A percentile compares a stretch with the other conserved stretches of the same genome.
Conservation (phyloP, 345 rosid species). For the Murraya paniculata region DNA sequence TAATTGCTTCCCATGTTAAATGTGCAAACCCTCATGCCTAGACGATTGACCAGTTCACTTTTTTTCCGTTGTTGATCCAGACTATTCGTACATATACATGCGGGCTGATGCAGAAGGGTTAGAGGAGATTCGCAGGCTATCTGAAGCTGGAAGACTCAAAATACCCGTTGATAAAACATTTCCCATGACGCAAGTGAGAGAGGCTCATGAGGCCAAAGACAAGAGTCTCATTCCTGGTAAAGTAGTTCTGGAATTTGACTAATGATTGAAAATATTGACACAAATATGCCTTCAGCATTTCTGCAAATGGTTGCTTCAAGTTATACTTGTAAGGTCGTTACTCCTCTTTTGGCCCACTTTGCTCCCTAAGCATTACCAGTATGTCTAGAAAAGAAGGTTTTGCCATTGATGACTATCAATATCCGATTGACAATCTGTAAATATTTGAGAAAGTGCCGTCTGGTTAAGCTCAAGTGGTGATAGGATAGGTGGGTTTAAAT, state of each 20-base stretch:
- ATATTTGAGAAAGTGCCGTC: slow-evolving; percentile 20
- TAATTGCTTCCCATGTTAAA: background rate
- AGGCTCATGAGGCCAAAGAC: slow-evolving; percentile 90
- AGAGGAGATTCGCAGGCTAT: slow-evolving; percentile 61
- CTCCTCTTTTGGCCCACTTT: background rate
- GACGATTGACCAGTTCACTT: background rate
- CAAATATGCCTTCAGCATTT: background rate
- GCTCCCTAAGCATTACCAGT: background rate
- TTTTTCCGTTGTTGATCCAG: slow-evolving; percentile 32
- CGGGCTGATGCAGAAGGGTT: slow-evolving; percentile 92
- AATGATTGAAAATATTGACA: background rate
- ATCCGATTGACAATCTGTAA: slow-evolving; percentile 24
- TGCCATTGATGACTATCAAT: background rate
- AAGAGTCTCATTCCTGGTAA: slow-evolving; percentile 65
- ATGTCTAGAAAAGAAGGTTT: slow-evolving; percentile 16
- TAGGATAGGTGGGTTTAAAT: background rate
- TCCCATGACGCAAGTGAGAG: slow-evolving; percentile 65
- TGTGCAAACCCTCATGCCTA: background rate
- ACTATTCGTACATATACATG: slow-evolving; percentile 87
- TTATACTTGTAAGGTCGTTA: background rate
- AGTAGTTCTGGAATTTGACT: slow-evolving; percentile 77
- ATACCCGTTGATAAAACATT: slow-evolving; percentile 84
- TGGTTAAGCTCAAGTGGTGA: background rate
- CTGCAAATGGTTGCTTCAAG: slow-evolving; percentile 6
- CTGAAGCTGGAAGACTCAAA: slow-evolving; percentile 72